phyloP scores from a whole-genome alignment of 768 basidiomycete species.

The Boletus bicolor region DNA sequence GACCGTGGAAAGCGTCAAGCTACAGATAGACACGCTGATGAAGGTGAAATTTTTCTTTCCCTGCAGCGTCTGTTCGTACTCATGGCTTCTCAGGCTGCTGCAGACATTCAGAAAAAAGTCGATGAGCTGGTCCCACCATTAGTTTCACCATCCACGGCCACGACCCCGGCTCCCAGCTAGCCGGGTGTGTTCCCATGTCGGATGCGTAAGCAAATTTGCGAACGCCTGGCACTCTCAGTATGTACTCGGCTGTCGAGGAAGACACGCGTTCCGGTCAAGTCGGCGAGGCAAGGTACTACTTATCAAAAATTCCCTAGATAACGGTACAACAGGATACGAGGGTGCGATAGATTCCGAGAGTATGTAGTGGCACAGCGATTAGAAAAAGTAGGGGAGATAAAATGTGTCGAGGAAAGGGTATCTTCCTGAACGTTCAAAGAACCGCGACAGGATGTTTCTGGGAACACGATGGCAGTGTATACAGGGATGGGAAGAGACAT shows the following conservation, averaged over 20 bases:
- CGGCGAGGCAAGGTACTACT: constrained; percentile 14
- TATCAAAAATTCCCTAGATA: constrained; percentile 27
- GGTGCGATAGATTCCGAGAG: constrained; percentile 22
- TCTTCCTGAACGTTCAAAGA: constrained; percentile 21
- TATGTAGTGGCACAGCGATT: constrained; percentile 23
- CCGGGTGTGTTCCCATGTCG: neutral
- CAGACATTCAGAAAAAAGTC: constrained; percentile 74
- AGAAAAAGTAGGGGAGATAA: constrained; percentile 14
- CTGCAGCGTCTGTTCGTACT: constrained; percentile 3
- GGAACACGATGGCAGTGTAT: constrained; percentile 15
- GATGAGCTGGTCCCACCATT: constrained; percentile 57
- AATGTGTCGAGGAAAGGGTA: constrained; percentile 26
- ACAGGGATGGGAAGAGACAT: constrained; percentile 6
- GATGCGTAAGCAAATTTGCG: constrained; percentile 6
- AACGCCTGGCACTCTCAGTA: neutral
- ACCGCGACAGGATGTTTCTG: constrained; percentile 14
- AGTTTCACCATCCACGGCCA: constrained; percentile 29
- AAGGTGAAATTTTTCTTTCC: constrained; percentile 46
- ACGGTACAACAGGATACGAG: constrained; percentile 27
- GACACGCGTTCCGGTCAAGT: neutral
- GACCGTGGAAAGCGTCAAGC: constrained; percentile 75
- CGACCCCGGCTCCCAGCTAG: constrained; percentile 27
- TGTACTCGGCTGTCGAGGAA: constrained; percentile 5
- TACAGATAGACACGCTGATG: constrained; percentile 71
- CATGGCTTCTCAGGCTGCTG: constrained; percentile 49